phyloP scores from a whole-genome alignment of 805 yeast species.

The Saccharomycopsis fermentans region DNA sequence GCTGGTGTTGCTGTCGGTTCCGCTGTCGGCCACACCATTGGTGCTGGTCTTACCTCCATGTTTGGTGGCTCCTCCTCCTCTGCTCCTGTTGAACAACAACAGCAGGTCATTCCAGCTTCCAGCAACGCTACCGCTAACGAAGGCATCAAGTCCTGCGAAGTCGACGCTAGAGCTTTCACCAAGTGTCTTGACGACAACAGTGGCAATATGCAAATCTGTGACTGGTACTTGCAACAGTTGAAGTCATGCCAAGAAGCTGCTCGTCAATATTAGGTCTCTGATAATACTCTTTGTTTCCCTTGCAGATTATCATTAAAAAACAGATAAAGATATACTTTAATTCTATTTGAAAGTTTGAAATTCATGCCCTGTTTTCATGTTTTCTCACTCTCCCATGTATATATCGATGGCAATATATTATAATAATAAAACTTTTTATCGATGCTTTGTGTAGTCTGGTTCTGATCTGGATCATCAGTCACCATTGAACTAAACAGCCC shows the following conservation, averaged over 20 bases:
- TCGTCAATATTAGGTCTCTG: slow-evolving; percentile 48
- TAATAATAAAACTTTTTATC: too few species aligned
- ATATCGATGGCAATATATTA: too few species aligned
- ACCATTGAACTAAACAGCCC: too few species aligned
- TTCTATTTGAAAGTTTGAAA: too few species aligned
- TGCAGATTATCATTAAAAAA: too few species aligned
- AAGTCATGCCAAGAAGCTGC: slow-evolving; percentile 96
- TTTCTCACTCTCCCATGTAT: too few species aligned
- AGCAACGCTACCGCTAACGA: slow-evolving; percentile 28
- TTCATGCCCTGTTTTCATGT: too few species aligned
- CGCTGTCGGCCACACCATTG: slow-evolving; percentile 91
- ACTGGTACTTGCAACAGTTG: slow-evolving; percentile 92
- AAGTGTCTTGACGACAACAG: slow-evolving; percentile 87
- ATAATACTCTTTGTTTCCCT: too few species aligned
- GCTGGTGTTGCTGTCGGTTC: slow-evolving; percentile 99
- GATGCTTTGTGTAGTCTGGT: too few species aligned
- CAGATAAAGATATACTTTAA: too few species aligned
- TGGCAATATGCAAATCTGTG: slow-evolving; percentile 96
- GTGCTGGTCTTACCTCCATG: slow-evolving; percentile 86
- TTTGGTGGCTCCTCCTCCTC: slow-evolving; percentile 67
- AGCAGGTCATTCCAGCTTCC: slow-evolving; percentile 27
- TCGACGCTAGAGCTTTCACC: slow-evolving; percentile 90
- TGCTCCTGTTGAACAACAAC: slow-evolving; percentile 36
- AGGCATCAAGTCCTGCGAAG: slow-evolving; percentile 63
- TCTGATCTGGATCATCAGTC: too few species aligned